A percentile compares a stretch with the other conserved stretches of the same genome.
These are phyloP conservation scores for Cercospora sp. DNA, from an alignment of 2,329 filamentous ascomycete genomes.

Conservation along the genomic window DNA sequence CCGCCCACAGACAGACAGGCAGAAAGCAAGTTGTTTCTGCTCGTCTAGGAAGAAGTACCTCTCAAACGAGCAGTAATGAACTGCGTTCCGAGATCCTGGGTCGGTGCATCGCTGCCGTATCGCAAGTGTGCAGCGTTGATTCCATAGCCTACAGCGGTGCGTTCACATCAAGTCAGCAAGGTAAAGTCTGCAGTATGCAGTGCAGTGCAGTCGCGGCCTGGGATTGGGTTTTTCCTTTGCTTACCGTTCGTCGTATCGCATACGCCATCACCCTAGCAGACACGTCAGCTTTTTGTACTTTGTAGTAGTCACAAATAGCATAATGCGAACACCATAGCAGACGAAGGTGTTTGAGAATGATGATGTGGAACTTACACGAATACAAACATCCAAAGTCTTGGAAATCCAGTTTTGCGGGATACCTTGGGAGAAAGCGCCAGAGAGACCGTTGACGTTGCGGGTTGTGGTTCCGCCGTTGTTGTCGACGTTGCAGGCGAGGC, in stretches of 20 bases:
- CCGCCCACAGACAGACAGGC: neutral
- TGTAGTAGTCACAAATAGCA: neutral
- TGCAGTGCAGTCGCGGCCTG: too few relatives aligned
- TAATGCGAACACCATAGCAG: too few relatives aligned
- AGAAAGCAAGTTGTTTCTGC: too few relatives aligned
- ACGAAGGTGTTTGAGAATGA: too few relatives aligned
- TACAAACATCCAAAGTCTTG: slow-evolving; percentile 43
- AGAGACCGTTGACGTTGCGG: slow-evolving; percentile 35
- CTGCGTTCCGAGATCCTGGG: slow-evolving; percentile 36
- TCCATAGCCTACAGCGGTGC: slow-evolving; percentile 26
- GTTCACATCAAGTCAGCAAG: neutral
- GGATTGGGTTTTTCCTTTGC: neutral
- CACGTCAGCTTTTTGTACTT: neutral
- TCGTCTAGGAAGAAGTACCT: slow-evolving; percentile 9
- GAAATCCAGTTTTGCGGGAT: slow-evolving; percentile 39
- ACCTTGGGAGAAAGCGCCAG: slow-evolving; percentile 16
- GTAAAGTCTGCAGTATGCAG: too few relatives aligned
- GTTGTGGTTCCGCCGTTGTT: slow-evolving; percentile 40
- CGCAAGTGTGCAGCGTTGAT: slow-evolving; percentile 38
- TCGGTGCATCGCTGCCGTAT: slow-evolving; percentile 33
- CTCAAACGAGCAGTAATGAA: slow-evolving; percentile 29
- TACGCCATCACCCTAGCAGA: slow-evolving; percentile 39
- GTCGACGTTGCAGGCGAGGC: slow-evolving; percentile 38
- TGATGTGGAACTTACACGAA: neutral
- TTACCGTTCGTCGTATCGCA: slow-evolving; percentile 38